phyloP scores from a whole-genome alignment of 2,329 filamentous ascomycete genomes.

The Pezicula carpinea region DNA sequence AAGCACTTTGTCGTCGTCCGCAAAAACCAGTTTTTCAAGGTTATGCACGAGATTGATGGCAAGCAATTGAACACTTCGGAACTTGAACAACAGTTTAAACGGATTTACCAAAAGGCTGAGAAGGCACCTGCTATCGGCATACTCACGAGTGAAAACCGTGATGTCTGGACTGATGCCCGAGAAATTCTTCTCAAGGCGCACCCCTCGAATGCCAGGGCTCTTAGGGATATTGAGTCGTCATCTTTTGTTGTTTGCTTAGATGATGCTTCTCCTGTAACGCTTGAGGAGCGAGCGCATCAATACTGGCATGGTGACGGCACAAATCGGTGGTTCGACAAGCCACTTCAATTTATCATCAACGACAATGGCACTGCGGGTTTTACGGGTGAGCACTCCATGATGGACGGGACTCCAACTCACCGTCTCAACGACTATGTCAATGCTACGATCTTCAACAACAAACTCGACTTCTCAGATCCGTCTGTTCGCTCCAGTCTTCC shows the following conservation, averaged over 20 bases:
- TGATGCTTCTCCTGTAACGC: constrained; percentile 82
- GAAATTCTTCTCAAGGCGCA: constrained; percentile 71
- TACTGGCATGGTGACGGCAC: constrained; percentile 98
- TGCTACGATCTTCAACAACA: constrained; percentile 88
- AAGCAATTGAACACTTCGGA: constrained; percentile 84
- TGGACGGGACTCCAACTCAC: constrained; percentile 98
- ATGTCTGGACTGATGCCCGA: constrained; percentile 85
- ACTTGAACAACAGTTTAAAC: constrained; percentile 83
- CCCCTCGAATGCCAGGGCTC: constrained; percentile 69
- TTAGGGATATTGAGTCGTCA: constrained; percentile 80
- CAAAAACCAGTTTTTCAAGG: constrained; percentile 98
- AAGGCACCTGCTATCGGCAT: constrained; percentile 71
- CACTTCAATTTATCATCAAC: constrained; percentile 94
- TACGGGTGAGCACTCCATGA: constrained; percentile 99
- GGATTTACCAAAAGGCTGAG: constrained; percentile 75
- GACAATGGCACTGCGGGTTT: constrained; percentile 97
- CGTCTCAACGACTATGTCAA: constrained; percentile 94
- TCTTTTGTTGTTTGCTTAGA: constrained; percentile 93
- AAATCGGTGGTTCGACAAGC: constrained; percentile 98
- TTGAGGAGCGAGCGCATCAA: constrained; percentile 90
- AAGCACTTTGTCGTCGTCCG: constrained; percentile 86
- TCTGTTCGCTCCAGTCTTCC: constrained; percentile 76
- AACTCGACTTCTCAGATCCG: constrained; percentile 81
- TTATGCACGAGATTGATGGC: constrained; percentile 74
- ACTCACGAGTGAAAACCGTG: constrained; percentile 87